phyloP scores from a whole-genome alignment of 2,329 filamentous ascomycete genomes.

The Ceratocystis cacaofunesta region DNA sequence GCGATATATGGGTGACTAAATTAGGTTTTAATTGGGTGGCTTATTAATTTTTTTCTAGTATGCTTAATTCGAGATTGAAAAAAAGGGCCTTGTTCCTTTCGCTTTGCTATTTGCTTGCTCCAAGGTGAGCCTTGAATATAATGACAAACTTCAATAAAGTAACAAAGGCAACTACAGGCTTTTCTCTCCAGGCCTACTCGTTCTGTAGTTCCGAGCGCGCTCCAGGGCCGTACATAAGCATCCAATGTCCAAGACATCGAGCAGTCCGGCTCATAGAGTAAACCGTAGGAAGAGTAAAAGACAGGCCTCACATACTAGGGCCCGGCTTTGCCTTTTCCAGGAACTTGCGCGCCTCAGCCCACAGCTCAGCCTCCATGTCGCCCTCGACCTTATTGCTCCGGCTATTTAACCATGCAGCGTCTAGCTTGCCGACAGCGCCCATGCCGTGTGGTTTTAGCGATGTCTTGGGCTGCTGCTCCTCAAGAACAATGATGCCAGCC shows the following conservation, averaged over 20 bases:
- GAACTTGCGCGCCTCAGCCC: constrained; percentile 34
- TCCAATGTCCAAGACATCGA: no score
- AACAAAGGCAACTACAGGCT: no score
- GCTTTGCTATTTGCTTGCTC: neutral
- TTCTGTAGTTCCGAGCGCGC: neutral
- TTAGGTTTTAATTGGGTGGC: neutral
- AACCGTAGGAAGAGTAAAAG: neutral
- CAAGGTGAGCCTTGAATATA: neutral
- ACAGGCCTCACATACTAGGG: neutral
- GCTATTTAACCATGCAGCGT: constrained; percentile 82
- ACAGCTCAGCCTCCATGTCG: constrained; percentile 71
- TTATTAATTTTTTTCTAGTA: constrained; percentile 4
- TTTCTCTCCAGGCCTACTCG: neutral
- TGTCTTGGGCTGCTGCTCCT: constrained; percentile 19
- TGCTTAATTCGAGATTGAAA: neutral
- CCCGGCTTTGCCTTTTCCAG: constrained; percentile 24
- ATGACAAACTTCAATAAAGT: neutral
- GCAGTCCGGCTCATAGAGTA: neutral
- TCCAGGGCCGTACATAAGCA: neutral
- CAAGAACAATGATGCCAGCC: constrained; percentile 52
- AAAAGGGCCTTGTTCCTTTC: neutral
- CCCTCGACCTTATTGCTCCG: constrained; percentile 66
- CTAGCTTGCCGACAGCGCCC: constrained; percentile 46
- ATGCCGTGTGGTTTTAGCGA: constrained; percentile 40
- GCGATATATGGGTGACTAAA: neutral